Evolutionary conservation across 495 filamentous ascomycete species (phyloP).

Genomic region (Rhypophila decipiens): DNA sequence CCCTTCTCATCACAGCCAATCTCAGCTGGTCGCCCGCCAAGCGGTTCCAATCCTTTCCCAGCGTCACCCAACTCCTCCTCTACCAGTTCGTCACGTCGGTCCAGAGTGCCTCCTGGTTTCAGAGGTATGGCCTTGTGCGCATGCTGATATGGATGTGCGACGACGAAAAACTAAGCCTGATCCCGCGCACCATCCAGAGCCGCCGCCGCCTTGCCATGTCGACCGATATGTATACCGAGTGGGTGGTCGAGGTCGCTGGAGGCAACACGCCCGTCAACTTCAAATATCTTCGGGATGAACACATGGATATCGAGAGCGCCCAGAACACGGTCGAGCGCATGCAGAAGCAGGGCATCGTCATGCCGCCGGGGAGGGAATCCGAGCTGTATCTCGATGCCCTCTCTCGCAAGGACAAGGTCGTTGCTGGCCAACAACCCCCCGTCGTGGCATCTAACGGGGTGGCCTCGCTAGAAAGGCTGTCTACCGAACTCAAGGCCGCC

Average conservation of each 20-base stretch:
- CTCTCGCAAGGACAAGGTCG: not conserved
- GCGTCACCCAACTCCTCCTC: slow-evolving; percentile 35
- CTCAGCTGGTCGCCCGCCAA: slow-evolving; percentile 37
- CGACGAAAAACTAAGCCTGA: slow-evolving; percentile 42
- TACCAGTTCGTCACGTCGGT: slow-evolving; percentile 43
- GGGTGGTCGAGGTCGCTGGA: slow-evolving; percentile 39
- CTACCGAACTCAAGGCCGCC: slow-evolving; percentile 14
- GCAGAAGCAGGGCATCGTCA: slow-evolving; percentile 22
- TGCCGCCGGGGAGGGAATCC: slow-evolving; percentile 24
- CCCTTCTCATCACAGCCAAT: slow-evolving; percentile 61
- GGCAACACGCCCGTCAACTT: slow-evolving; percentile 5
- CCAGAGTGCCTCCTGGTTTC: slow-evolving; percentile 40
- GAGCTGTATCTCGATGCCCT: slow-evolving; percentile 20
- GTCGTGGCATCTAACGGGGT: slow-evolving; percentile 7
- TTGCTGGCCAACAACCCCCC: slow-evolving; percentile 14
- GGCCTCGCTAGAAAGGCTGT: slow-evolving; percentile 13
- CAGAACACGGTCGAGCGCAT: slow-evolving; percentile 25
- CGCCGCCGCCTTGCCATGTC: slow-evolving; percentile 49
- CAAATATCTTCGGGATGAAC: slow-evolving; percentile 22
- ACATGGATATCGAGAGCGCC: slow-evolving; percentile 29
- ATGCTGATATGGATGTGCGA: slow-evolving; percentile 58
- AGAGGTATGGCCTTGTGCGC: slow-evolving; percentile 61
- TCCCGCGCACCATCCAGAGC: slow-evolving; percentile 46
- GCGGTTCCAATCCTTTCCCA: slow-evolving; percentile 27
- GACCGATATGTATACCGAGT: slow-evolving; percentile 50